Percentiles rank a stretch among this genome's conserved stretches.
Evolutionary conservation across 1,284 basidiomycete species (phyloP).

Genomic region (Papiliotrema terrestris): DNA sequence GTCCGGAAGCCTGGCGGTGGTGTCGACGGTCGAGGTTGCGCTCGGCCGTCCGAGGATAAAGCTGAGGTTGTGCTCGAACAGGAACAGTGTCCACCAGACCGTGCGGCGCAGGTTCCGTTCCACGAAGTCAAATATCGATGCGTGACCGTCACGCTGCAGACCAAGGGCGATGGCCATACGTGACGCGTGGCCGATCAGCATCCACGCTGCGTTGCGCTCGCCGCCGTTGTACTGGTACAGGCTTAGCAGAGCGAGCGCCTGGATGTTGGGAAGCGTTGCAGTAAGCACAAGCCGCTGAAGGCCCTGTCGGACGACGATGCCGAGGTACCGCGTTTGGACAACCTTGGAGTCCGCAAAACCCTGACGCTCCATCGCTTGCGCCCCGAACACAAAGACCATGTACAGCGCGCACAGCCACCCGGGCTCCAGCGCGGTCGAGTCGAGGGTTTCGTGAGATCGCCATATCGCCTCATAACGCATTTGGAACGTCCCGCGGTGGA

Average conservation of each 20-base stretch:
- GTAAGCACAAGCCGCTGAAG: constrained; percentile 12
- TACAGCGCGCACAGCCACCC: constrained; percentile 11
- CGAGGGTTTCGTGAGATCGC: constrained; percentile 1
- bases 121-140: constrained; percentile 13
- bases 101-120: constrained; percentile 16
- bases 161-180: constrained; percentile 15
- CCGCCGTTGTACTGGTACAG: constrained; percentile 24
- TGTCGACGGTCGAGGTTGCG: constrained; percentile 10
- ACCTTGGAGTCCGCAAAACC: not conserved
- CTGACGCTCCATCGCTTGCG: constrained; percentile 11
- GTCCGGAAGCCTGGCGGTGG: constrained; percentile 14
- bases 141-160: constrained; percentile 17
- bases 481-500: constrained; percentile 16
- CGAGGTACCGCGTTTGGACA: constrained; percentile 11
- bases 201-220: constrained; percentile 20
- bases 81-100: constrained; percentile 22
- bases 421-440: not conserved
- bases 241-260: constrained; percentile 16
- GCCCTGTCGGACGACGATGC: constrained; percentile 10
- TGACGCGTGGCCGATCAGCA: constrained; percentile 16
- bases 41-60: constrained; percentile 21
- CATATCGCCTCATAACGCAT: constrained; percentile 10
- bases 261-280: constrained; percentile 15
- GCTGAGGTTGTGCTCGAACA: constrained; percentile 18
- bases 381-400: constrained; percentile 17